These are phyloP conservation scores for Termitomyces sp. DNA, from an alignment of 768 basidiomycete genomes.

Conservation along the genomic window DNA sequence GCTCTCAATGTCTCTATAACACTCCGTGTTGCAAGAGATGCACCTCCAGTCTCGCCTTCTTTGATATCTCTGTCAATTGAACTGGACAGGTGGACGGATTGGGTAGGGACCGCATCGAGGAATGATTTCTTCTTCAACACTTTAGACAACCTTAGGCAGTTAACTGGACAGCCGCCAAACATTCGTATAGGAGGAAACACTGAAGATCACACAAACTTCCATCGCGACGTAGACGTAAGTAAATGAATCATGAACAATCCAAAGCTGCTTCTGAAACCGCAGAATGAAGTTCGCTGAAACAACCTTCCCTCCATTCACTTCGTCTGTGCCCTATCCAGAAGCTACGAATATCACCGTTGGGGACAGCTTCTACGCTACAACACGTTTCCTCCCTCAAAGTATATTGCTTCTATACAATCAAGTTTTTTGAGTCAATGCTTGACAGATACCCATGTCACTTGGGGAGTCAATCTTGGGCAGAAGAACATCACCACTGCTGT, in stretches of 20 bases:
- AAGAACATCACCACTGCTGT: constrained; percentile 44
- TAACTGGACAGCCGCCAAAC: constrained; percentile 46
- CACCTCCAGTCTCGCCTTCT: constrained; percentile 34
- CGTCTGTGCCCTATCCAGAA: constrained; percentile 58
- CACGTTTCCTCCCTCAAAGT: constrained; percentile 14
- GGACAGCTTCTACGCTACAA: constrained; percentile 40
- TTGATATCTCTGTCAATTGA: constrained; percentile 64
- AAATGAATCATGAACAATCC: not conserved
- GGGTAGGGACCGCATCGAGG: constrained; percentile 43
- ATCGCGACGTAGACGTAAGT: not conserved
- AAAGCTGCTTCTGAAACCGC: not conserved
- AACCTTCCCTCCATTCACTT: constrained; percentile 44
- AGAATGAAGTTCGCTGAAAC: constrained; percentile 19
- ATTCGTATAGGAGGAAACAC: constrained; percentile 56
- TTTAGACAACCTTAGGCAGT: constrained; percentile 44
- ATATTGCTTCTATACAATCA: not conserved
- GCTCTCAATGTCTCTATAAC: constrained; percentile 33
- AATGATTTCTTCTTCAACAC: constrained; percentile 59
- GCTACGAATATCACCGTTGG: constrained; percentile 53
- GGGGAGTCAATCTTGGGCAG: constrained; percentile 62
- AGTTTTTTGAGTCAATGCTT: not conserved
- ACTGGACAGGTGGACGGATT: constrained; percentile 66
- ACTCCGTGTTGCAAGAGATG: constrained; percentile 25
- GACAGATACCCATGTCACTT: constrained; percentile 54
- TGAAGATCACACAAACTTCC: constrained; percentile 52